Conservation (phyloP, 2,329 filamentous ascomycete genomes). For the Trichoderma breve region DNA sequence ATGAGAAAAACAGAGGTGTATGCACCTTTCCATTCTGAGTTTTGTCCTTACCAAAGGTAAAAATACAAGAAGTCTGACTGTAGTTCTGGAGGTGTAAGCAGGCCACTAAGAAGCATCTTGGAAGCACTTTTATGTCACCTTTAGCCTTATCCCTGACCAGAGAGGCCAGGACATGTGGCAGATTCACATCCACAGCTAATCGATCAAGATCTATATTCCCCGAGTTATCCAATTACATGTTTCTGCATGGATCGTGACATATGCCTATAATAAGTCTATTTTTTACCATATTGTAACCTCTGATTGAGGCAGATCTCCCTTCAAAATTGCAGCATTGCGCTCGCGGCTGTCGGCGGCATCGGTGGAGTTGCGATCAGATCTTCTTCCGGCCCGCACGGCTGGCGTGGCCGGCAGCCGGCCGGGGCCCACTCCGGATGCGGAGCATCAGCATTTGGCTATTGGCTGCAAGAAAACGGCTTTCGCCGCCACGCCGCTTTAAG, state of each 20-base stretch:
- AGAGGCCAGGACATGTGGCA: not conserved
- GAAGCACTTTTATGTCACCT: not conserved
- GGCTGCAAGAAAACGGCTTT: not conserved
- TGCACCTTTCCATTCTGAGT: not conserved
- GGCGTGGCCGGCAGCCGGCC: conserved; percentile 23
- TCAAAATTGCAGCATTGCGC: not conserved
- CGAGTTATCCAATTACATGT: not conserved
- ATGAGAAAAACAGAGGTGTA: not conserved
- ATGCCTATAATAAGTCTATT: not conserved
- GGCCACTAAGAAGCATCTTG: not conserved
- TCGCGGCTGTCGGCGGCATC: conserved; percentile 30
- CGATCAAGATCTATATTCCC: not conserved
- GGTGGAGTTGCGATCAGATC: conserved; percentile 19
- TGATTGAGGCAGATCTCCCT: not conserved
- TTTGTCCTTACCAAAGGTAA: too few relatives aligned
- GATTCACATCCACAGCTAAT: not conserved
- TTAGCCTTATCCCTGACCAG: not conserved
- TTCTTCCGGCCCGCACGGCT: conserved; percentile 14
- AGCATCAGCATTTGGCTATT: not conserved
- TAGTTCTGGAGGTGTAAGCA: not conserved
- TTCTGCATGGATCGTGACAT: not conserved
- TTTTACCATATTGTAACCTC: not conserved
- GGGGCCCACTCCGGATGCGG: conserved; percentile 20
- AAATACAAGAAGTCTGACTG: not conserved
- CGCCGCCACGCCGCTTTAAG: conserved; percentile 15